Evolutionary conservation across 345 rosid species (phyloP).

Genomic region (Salix suchowensis): DNA sequence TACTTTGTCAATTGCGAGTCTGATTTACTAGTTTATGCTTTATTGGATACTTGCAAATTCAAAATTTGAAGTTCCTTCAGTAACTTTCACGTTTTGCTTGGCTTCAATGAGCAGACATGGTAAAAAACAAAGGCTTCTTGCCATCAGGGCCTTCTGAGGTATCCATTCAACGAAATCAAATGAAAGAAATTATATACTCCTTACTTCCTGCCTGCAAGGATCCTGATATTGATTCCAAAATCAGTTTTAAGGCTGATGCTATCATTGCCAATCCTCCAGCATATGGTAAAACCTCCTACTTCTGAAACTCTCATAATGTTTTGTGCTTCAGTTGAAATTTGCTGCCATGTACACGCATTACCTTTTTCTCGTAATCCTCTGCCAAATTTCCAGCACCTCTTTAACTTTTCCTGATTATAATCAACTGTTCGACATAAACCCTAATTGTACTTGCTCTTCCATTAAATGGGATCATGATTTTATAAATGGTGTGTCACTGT

Average conservation of each 20-base stretch:
- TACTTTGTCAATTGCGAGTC: background rate
- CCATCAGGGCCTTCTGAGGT: slow-evolving; percentile 98
- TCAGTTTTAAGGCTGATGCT: slow-evolving; percentile 90
- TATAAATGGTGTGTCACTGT: background rate
- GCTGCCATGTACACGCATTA: background rate
- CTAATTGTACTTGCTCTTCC: background rate
- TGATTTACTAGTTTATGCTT: background rate
- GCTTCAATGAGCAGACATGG: slow-evolving; percentile 76
- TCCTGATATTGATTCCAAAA: slow-evolving; percentile 79
- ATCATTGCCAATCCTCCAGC: slow-evolving; percentile 99
- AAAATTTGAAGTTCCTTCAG: background rate
- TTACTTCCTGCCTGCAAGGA: slow-evolving; percentile 93
- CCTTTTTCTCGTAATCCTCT: background rate
- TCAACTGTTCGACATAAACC: background rate
- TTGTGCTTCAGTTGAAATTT: background rate
- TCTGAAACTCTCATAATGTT: background rate
- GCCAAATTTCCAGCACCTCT: background rate
- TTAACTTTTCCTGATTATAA: background rate
- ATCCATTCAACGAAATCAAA: slow-evolving; percentile 79
- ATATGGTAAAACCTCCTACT: slow-evolving; percentile 51
- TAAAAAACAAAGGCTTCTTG: slow-evolving; percentile 94
- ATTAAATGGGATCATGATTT: background rate
- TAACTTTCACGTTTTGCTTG: slow-evolving; percentile 4
- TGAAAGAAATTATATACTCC: slow-evolving; percentile 77
- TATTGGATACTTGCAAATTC: background rate